Conservation (phyloP, 495 filamentous ascomycete genomes). For the Usnea hakonensis region DNA sequence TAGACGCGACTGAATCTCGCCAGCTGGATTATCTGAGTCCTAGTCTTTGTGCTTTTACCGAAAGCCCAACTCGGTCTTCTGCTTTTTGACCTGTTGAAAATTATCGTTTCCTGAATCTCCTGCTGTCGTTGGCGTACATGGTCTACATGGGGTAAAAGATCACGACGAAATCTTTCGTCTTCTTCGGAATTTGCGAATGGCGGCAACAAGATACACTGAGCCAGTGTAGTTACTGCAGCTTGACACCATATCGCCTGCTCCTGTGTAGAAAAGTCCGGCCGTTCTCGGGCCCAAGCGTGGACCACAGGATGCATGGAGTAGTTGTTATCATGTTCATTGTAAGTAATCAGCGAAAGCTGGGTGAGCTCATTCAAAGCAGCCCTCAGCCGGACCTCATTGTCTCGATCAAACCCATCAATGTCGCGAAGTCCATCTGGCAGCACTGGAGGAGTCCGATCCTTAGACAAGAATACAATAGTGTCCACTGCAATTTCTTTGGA, state of each 20-base stretch:
- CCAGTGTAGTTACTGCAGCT: conserved; percentile 27
- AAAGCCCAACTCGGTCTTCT: conserved; percentile 17
- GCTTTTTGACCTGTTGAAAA: too few species aligned
- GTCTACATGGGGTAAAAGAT: conserved; percentile 25
- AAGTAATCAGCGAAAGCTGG: conserved; percentile 29
- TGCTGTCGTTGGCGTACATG: conserved; percentile 17
- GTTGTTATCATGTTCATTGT: conserved; percentile 23
- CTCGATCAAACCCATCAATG: conserved; percentile 2
- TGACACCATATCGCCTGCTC: conserved; percentile 37
- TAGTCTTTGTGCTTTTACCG: conserved; percentile 4
- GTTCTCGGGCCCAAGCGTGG: conserved; percentile 34
- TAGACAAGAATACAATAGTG: not conserved
- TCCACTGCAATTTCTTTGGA: conserved; percentile 11
- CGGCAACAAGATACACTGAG: conserved; percentile 26
- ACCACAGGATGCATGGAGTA: conserved; percentile 39
- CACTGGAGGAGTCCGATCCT: not conserved
- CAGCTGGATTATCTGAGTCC: conserved; percentile 19
- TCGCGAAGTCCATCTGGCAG: not conserved
- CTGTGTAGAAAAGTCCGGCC: conserved; percentile 27
- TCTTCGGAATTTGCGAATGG: conserved; percentile 18
- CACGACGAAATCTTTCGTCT: conserved; percentile 8
- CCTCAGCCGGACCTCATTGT: conserved; percentile 22
- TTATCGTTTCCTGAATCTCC: conserved; percentile 19
- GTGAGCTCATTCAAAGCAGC: conserved; percentile 26
- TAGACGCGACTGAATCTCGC: conserved; percentile 35